A percentile compares a stretch with the other conserved stretches of the same genome.
These are phyloP conservation scores for Zymoseptoria ardabiliae DNA, from an alignment of 2,329 filamentous ascomycete species.

Conservation along the genomic window DNA sequence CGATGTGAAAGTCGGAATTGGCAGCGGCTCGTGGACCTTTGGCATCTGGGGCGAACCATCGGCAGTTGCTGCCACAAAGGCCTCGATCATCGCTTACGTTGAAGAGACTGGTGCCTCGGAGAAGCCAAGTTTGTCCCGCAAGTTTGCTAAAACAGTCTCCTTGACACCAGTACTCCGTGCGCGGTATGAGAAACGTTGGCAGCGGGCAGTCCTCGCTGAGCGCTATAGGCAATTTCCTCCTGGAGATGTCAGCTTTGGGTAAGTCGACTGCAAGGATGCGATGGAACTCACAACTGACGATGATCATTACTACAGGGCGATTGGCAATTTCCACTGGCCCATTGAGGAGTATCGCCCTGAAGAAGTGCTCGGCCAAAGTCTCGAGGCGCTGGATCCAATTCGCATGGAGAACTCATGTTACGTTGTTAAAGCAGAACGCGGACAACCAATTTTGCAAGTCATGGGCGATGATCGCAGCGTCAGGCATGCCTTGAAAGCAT, in stretches of 20 bases:
- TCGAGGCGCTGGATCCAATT: constrained; percentile 40
- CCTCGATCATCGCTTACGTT: constrained; percentile 16
- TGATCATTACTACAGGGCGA: constrained; percentile 2
- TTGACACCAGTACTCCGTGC: constrained; percentile 16
- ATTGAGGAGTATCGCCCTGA: constrained; percentile 34
- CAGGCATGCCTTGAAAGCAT: constrained; percentile 28
- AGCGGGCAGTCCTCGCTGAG: constrained; percentile 17
- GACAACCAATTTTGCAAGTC: constrained; percentile 25
- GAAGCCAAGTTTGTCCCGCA: neutral
- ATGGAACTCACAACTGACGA: neutral
- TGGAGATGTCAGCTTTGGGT: constrained; percentile 13
- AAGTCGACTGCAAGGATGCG: neutral
- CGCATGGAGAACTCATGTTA: constrained; percentile 35
- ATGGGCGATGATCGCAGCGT: constrained; percentile 24
- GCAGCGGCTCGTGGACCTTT: constrained; percentile 8
- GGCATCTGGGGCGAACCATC: constrained; percentile 23
- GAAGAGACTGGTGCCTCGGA: constrained; percentile 2
- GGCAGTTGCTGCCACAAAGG: constrained; percentile 12
- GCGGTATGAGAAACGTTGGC: constrained; percentile 19
- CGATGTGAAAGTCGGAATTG: constrained; percentile 2
- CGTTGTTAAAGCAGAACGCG: constrained; percentile 24
- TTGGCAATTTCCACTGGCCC: constrained; percentile 41
- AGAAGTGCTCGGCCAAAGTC: constrained; percentile 35
- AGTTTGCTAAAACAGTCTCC: constrained; percentile 18
- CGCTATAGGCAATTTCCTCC: constrained; percentile 23